Conservation (phyloP, 352 stramenopile species). For the Globisporangium sylvaticum region DNA sequence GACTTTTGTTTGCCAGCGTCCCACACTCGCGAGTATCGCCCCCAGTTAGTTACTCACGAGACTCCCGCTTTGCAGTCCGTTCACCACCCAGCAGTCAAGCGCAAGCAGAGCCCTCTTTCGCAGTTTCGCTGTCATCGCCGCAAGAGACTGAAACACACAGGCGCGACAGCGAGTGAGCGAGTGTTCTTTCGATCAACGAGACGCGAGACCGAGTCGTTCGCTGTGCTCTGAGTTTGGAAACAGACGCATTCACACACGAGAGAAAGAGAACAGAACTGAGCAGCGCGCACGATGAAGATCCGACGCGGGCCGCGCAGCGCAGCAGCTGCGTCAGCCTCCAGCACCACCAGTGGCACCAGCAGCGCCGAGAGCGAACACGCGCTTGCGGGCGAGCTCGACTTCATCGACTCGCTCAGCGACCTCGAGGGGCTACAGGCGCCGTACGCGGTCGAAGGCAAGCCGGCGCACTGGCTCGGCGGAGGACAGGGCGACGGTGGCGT, state of each 20-base stretch:
- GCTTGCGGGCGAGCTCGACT: neutral
- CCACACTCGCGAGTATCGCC: neutral
- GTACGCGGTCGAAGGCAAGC: neutral
- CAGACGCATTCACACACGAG: neutral
- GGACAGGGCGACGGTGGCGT: neutral
- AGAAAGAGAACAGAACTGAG: too few species aligned
- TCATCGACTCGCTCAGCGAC: conserved; percentile 11
- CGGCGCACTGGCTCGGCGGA: neutral
- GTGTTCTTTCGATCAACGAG: neutral
- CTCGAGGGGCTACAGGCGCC: conserved; percentile 1
- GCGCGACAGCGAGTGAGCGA: neutral
- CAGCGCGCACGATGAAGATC: neutral
- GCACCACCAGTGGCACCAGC: neutral
- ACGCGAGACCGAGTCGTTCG: neutral
- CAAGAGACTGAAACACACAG: neutral
- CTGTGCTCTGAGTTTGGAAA: neutral
- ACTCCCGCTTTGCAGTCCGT: neutral
- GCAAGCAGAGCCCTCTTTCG: neutral
- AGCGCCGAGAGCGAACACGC: conserved; percentile 3
- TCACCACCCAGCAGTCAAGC: too few species aligned
- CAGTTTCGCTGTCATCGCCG: neutral
- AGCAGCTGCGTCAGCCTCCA: neutral
- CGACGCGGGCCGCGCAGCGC: neutral
- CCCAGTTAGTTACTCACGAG: neutral
- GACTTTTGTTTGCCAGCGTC: neutral